Evolutionary conservation across 169 alveolate genomes (phyloP).

Genomic region (Babesia caballi): DNA sequence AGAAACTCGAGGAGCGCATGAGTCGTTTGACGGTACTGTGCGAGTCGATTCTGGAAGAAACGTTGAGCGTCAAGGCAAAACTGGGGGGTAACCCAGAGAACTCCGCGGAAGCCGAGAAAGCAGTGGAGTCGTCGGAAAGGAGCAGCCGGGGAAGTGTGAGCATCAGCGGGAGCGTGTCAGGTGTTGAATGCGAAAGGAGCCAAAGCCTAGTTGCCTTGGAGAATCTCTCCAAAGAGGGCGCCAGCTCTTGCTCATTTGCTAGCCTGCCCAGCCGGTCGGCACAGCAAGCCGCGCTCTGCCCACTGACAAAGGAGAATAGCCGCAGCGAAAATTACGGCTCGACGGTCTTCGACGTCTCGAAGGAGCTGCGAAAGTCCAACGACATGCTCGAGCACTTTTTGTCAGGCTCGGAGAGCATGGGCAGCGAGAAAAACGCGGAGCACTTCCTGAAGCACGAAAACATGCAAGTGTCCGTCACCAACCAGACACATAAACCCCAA

Average conservation of each 20-base stretch:
- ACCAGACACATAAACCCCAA: too few relatives aligned
- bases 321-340: background rate
- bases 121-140: too few relatives aligned
- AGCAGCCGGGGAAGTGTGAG: too few relatives aligned
- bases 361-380: constrained; percentile 35
- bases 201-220: background rate
- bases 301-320: background rate
- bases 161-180: too few relatives aligned
- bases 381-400: constrained; percentile 37
- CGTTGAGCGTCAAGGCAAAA: too few relatives aligned
- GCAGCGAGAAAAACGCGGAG: background rate
- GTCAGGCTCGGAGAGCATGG: background rate
- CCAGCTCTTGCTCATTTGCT: background rate
- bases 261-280: background rate
- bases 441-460: constrained; percentile 10
- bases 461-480: constrained; percentile 28
- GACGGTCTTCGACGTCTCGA: constrained; percentile 34
- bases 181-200: background rate
- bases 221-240: background rate
- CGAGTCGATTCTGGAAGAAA: too few relatives aligned
- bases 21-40: too few relatives aligned
- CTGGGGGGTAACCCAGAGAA: too few relatives aligned
- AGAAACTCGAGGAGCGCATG: too few relatives aligned
- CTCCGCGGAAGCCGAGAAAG: too few relatives aligned
- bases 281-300: background rate